Percentiles rank a stretch among this genome's conserved stretches.
phyloP scores from a whole-genome alignment of 441 rosid genomes.

The Pelargonium cotyledonis region DNA sequence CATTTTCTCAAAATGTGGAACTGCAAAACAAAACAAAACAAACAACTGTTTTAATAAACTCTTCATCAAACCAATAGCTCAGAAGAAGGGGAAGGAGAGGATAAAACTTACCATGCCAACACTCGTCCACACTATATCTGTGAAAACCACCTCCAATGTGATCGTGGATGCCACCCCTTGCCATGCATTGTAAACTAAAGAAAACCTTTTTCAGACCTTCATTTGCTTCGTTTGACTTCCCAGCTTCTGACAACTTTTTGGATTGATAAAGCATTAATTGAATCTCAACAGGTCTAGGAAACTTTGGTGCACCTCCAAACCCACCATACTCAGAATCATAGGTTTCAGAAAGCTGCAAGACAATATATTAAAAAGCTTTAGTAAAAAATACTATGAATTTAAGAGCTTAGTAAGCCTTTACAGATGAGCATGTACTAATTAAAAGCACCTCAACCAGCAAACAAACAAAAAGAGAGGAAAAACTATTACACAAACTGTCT shows the following conservation, averaged over 20 bases:
- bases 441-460: too few species aligned
- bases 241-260: conserved; percentile 59
- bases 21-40: conserved; percentile 38
- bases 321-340: conserved; percentile 75
- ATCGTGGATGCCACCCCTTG: conserved; percentile 91
- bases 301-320: conserved; percentile 93
- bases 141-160: conserved; percentile 95
- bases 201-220: conserved; percentile 49
- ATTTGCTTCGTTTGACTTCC: conserved; percentile 41
- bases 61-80: neutral
- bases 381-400: neutral
- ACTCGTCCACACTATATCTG: conserved; percentile 92
- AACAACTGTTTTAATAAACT: conserved; percentile 8
- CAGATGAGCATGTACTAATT: too few species aligned
- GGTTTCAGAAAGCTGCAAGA: conserved; percentile 66
- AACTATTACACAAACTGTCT: too few species aligned
- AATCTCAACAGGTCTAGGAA: conserved; percentile 94
- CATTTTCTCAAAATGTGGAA: conserved; percentile 99
- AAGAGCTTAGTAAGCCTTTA: too few species aligned
- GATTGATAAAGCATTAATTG: conserved; percentile 79
- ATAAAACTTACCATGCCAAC: conserved; percentile 76
- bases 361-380: neutral
- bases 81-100: neutral
- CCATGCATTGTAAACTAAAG: conserved; percentile 82
- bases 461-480: neutral